Evolutionary conservation across 1,284 basidiomycete species (phyloP), one percentile per base, ranked within the genome.

Genomic region (Inonotus hispidus): DNA sequence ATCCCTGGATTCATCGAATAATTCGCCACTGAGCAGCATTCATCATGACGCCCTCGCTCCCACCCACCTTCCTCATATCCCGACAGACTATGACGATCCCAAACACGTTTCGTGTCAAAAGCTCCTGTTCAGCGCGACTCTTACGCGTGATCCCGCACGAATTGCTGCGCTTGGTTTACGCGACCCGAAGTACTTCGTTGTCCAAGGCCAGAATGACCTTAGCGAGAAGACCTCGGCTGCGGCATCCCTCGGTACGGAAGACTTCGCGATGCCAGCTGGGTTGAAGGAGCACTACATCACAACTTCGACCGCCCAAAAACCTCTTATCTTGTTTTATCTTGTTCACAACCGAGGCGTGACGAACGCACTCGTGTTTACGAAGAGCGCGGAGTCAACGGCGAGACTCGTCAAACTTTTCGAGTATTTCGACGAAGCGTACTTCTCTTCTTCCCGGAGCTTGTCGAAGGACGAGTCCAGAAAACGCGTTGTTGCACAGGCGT

Each of bases 121-220:
- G 70, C 80, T 99, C 6, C 79, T 99, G 2, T 98, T 99, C 75
- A 98, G 95, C 1, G 97, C 97, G 0, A 99, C 97, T 0, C 81
- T 99, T 23, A 98, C 95, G 0, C 84, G 90, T 6, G 95, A 99
- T 74, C 96, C 97, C 0, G 87, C 90, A 25, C 96, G 95, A 71
- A 89, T 99, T 52, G 86, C 89, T 0, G 85, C 92, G 0, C 79
- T 99, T 29, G 83, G 88, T 35, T 77, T 99, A 23, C 77, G 84
- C 56, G 76, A 91, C 60, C 92, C 96, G 0, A 88, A 91, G 68
- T 99, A 97, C 74, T 91, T 96, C 66, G 83, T 96, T 47, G 88
- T 99, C 10, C 90, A 89, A 52, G 67, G 70, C 68, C 74, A 71
- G 54, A 77, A 71, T 63, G 77, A 70, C 62, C 73, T 75, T 2